These are phyloP conservation scores for Lyophyllum semitale DNA, from an alignment of 768 basidiomycete genomes.

Conservation along the genomic window DNA sequence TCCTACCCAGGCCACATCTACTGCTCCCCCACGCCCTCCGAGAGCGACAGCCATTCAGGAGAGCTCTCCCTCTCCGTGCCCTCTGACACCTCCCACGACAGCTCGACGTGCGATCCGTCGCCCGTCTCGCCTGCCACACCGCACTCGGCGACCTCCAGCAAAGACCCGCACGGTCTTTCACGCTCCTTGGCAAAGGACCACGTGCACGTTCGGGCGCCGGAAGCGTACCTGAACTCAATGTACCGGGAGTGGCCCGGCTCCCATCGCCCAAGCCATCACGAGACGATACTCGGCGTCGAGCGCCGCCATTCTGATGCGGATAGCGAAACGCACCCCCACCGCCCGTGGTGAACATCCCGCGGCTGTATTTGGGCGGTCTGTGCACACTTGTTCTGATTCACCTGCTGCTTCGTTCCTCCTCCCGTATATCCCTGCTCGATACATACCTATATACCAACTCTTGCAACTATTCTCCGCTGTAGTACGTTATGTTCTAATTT, in stretches of 20 bases:
- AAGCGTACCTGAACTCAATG: constrained; percentile 7
- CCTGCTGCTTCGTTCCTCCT: background rate
- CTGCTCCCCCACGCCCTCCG: constrained; percentile 18
- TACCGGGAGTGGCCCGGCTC: constrained; percentile 10
- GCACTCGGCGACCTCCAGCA: constrained; percentile 39
- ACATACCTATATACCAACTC: constrained; percentile 11
- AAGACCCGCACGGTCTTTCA: constrained; percentile 2
- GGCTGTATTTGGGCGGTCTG: background rate
- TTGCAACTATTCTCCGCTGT: background rate
- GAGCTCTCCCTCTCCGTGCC: constrained; percentile 26
- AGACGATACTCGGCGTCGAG: constrained; percentile 22
- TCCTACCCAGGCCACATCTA: constrained; percentile 14
- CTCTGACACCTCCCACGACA: constrained; percentile 26
- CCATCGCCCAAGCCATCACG: constrained; percentile 13
- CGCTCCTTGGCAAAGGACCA: constrained; percentile 7
- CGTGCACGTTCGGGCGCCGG: background rate
- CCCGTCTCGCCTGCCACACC: constrained; percentile 60
- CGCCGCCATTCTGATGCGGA: constrained; percentile 33
- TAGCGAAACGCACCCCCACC: constrained; percentile 42
- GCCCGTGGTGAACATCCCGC: constrained; percentile 44
- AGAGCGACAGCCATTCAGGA: constrained; percentile 13
- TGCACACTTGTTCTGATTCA: background rate
- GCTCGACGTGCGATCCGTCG: constrained; percentile 50
- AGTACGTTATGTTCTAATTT: constrained; percentile 15
- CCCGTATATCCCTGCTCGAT: constrained; percentile 1